These are phyloP conservation scores for Ploettnerulaceae sp. DNA, from an alignment of 2,329 filamentous ascomycete species.

Conservation along the genomic window DNA sequence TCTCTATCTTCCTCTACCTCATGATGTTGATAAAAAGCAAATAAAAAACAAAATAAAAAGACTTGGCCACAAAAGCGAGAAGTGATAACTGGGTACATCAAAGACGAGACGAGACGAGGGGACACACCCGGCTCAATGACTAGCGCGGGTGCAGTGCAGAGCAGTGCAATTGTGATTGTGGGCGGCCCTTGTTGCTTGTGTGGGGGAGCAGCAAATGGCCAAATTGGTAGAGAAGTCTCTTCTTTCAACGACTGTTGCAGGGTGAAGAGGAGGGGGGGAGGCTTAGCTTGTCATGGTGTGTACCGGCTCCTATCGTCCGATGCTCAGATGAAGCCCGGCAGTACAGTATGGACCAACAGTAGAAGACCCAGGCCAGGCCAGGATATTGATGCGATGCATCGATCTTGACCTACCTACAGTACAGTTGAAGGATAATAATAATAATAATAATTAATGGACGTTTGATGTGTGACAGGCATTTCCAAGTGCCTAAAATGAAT, in stretches of 20 bases:
- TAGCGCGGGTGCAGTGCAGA: slow-evolving; percentile 22
- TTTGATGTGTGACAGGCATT: slow-evolving; percentile 23
- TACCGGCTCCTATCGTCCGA: slow-evolving; percentile 34
- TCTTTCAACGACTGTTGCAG: slow-evolving; percentile 28
- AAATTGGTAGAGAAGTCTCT: slow-evolving; percentile 21
- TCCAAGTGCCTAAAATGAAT: not conserved
- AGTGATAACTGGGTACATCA: slow-evolving; percentile 23
- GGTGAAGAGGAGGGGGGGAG: slow-evolving; percentile 28
- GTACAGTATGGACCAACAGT: slow-evolving; percentile 21
- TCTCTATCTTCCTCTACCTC: too few relatives aligned
- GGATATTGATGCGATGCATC: slow-evolving; percentile 28
- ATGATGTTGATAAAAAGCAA: slow-evolving; percentile 11
- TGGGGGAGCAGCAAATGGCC: slow-evolving; percentile 30
- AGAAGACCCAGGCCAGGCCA: slow-evolving; percentile 10
- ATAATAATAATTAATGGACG: too few relatives aligned
- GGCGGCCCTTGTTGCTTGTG: slow-evolving; percentile 20
- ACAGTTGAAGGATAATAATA: slow-evolving; percentile 5
- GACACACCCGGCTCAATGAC: slow-evolving; percentile 25
- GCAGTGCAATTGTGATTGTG: too few relatives aligned
- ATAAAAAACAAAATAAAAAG: not conserved
- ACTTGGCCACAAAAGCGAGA: slow-evolving; percentile 25
- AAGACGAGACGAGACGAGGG: slow-evolving; percentile 17
- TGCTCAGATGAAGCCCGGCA: slow-evolving; percentile 32
- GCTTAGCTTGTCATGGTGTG: slow-evolving; percentile 19
- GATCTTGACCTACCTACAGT: slow-evolving; percentile 18